These are phyloP conservation scores for Thalassiosira hispida DNA, from an alignment of 352 stramenopile species.

Conservation along the genomic window DNA sequence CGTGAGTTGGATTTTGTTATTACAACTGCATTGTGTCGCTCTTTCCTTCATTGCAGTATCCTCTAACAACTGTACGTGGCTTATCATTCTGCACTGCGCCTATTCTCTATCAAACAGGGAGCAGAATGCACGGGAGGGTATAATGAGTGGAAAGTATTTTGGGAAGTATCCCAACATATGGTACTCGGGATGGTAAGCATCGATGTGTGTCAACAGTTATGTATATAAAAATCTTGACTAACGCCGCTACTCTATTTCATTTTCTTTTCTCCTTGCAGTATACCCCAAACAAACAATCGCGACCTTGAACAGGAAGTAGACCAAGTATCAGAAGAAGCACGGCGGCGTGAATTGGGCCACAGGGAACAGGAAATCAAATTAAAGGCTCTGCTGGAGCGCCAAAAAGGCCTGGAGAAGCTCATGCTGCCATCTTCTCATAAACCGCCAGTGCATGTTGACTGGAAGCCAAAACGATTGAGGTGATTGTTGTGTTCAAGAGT, in stretches of 20 bases:
- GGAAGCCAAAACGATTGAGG: slow-evolving; percentile 4
- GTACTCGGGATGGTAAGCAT: background rate
- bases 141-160: slow-evolving; percentile 10
- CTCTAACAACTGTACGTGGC: no score
- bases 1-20: no score
- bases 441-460: background rate
- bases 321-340: background rate
- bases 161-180: background rate
- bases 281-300: background rate
- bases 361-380: background rate
- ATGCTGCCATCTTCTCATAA: background rate
- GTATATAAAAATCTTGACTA: no score
- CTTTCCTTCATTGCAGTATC: no score
- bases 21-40: no score
- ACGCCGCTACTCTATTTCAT: no score
- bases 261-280: background rate
- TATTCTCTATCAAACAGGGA: no score
- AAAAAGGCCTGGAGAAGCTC: background rate
- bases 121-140: background rate
- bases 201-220: no score
- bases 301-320: background rate
- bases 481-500: no score
- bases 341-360: background rate
- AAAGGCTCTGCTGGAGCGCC: background rate
- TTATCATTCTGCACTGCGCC: no score